phyloP scores from a whole-genome alignment of 306 rosid genomes.

The Nissolia schottii region DNA sequence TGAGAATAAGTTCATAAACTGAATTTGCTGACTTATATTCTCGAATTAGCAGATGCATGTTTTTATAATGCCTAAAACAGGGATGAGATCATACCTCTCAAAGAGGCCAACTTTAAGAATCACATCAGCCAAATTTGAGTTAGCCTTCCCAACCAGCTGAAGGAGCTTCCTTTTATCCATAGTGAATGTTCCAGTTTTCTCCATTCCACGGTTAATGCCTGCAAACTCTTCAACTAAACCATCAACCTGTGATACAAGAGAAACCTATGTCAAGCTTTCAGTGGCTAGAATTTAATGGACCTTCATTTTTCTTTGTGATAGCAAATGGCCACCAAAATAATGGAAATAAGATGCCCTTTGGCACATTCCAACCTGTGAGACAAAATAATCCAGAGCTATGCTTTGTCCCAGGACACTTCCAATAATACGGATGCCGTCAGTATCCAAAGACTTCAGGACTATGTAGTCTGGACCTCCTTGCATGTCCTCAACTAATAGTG shows the following conservation, averaged over 20 bases:
- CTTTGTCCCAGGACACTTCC: slow-evolving; percentile 98
- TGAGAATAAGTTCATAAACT: slow-evolving; percentile 8
- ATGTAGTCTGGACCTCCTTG: slow-evolving; percentile 89
- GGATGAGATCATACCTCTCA: slow-evolving; percentile 69
- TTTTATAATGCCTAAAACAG: slow-evolving; percentile 10
- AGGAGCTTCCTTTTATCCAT: slow-evolving; percentile 97
- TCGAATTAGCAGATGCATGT: background rate
- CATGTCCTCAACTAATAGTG: slow-evolving; percentile 72
- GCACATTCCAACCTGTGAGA: slow-evolving; percentile 69
- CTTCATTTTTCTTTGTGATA: background rate
- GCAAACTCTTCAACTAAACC: slow-evolving; percentile 92
- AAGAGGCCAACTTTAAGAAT: slow-evolving; percentile 98
- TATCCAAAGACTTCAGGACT: slow-evolving; percentile 76
- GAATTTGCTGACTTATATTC: background rate
- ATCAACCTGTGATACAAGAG: slow-evolving; percentile 71
- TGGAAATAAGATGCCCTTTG: background rate
- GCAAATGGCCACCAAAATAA: background rate
- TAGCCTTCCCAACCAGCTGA: slow-evolving; percentile 97
- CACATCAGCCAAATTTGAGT: slow-evolving; percentile 87
- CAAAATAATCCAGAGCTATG: slow-evolving; percentile 96
- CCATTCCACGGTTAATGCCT: slow-evolving; percentile 92
- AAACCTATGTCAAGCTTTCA: slow-evolving; percentile 13
- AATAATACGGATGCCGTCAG: slow-evolving; percentile 83
- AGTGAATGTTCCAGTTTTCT: slow-evolving; percentile 94
- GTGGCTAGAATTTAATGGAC: background rate